Evolutionary conservation across 192 early-diverging fungal species (phyloP), one percentile per base, ranked within the genome.

Genomic region (Cladochytrium replicatum): DNA sequence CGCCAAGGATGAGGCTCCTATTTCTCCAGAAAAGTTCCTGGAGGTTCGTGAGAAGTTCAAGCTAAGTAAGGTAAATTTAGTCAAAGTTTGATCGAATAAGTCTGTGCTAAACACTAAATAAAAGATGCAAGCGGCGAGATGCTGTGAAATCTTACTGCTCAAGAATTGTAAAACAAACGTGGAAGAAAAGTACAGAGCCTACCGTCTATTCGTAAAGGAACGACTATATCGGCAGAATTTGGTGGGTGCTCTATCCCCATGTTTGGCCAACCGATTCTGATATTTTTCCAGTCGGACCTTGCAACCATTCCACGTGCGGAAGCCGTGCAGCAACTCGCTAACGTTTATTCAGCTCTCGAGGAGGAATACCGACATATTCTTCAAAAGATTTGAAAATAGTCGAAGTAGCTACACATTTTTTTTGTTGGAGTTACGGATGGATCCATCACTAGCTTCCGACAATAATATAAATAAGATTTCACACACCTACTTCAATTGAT

Each of bases 121-220:
- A n/a, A n/a, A 82, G 69, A 65, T 82, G 28, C 87, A 90, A 67
- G 68, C 74, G 21, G 67, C 67, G 21, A 63, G 85, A 26, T 88
- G 84, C 40, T 43, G 84, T 37, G 86, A 90, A 60, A 74, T 90
- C 38, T 59, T 67, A 11, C 38, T 87, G 37, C 52, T 88, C 8
- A 52, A 56, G 34, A 61, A 54, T 19, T 49, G 85, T 37, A 72
- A 87, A 43, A 78, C 54, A 13, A 67, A 68, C 17, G 32, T 57
- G 17, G 56, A 52, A 15, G 48, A 37, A 0, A 68, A 51, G 28
- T 77, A 75, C 37, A 60, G 65, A 28, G 47, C 46, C 8, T 88
- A 82, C 64, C 57, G 84, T 42, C 55, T 87, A 34, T 82, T 81
- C 57, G 84, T 89, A 15, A 89, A 89, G 60, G 65, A 71, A 26